Evolutionary conservation across 1,284 basidiomycete genomes (phyloP), one percentile per base, ranked within the genome.

Genomic region (Ustilago hordei): DNA sequence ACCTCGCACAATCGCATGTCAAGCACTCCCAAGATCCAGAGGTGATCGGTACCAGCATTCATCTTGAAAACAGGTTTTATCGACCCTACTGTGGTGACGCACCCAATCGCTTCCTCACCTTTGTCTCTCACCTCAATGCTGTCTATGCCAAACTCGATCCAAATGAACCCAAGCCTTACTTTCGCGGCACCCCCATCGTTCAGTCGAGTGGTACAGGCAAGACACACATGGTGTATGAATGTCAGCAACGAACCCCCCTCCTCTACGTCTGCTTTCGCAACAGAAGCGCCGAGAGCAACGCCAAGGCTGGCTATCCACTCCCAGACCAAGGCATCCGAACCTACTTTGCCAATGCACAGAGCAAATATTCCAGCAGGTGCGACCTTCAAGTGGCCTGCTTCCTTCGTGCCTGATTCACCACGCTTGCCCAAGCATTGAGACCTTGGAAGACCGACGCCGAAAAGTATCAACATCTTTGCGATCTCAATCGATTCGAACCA

Each of bases 21-120:
- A 28, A 28, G 23, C 15, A 3, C 11, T 2, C 9, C 11, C 9
- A 2, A 39, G 38, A 9, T 39, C 15, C 38, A 39, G 38, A 39
- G 15, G 38, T 39, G 38, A 11, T 17, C 15, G 4, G 38, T 39
- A 9, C 38, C 38, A 90, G 91, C 23, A 15, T 19, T 34, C 12
- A 15, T 41, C 39, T 41, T 7, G 17, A 12, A 15, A 15, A 7
- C 39, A 2, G 17, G 15, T 41, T 41, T 15, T 12, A 17, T 41
- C 15, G 39, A 6, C 39, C 7, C 39, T 41, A 41, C 17, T 4
- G 15, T 13, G 39, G 39, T 12, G 39, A 41, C 17, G 15, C 39
- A 41, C 39, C 39, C 7, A 11, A 15, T 17, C 39, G 4, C 11
- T 41, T 41, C 39, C 39, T 41, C 39, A 41, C 12, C 39, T 41